Conservation (phyloP, 164 flowering plant species). For the Nelumbo lutea region DNA sequence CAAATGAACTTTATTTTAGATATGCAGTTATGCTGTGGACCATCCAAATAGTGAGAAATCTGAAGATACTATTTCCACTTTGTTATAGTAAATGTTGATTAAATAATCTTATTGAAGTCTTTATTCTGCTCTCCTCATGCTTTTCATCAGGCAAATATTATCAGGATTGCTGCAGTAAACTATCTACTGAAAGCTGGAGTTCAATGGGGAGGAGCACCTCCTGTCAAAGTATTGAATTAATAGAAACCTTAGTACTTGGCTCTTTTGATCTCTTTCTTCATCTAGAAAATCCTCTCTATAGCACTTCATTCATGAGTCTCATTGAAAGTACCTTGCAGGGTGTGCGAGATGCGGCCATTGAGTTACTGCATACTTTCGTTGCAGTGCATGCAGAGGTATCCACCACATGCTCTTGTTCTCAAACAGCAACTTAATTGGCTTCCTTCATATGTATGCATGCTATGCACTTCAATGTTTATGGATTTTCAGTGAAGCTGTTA, state of each 20-base stretch:
- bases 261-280: neutral
- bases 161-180: conserved; percentile 69
- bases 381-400: conserved; percentile 97
- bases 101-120: neutral
- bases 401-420: neutral
- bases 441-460: neutral
- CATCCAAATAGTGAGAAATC: neutral
- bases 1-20: no score
- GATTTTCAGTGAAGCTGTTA: neutral
- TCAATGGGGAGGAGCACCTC: conserved; percentile 93
- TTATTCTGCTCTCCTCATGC: neutral
- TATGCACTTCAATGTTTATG: neutral
- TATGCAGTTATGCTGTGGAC: neutral
- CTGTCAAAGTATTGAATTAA: conserved; percentile 62
- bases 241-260: conserved; percentile 3
- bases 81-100: neutral
- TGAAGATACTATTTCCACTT: neutral
- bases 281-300: neutral
- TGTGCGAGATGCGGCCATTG: conserved; percentile 93
- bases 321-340: conserved; percentile 49
- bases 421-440: neutral
- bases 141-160: conserved; percentile 64
- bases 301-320: neutral
- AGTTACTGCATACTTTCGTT: conserved; percentile 80
- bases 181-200: conserved; percentile 89